Conservation (phyloP, 345 rosid species). For the Acer negundo region DNA sequence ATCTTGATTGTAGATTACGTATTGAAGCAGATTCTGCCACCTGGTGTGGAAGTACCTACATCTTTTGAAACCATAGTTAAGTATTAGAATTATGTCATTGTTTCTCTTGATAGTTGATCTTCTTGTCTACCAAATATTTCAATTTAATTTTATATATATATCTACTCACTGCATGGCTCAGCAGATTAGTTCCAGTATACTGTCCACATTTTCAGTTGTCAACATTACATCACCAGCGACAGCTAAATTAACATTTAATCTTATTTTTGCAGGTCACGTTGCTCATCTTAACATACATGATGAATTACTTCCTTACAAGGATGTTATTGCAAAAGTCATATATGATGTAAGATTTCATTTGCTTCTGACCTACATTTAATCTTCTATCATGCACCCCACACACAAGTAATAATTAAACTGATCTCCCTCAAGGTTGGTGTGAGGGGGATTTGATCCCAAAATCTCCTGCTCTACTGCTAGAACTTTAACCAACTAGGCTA, state of each 20-base stretch:
- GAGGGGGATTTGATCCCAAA: background rate
- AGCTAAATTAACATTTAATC: conserved; percentile 23
- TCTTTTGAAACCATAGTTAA: conserved; percentile 94
- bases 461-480: background rate
- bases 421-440: background rate
- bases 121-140: background rate
- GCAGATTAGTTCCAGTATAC: background rate
- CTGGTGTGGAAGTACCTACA: conserved; percentile 88
- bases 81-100: conserved; percentile 35
- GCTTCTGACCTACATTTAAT: conserved; percentile 18
- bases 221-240: conserved; percentile 8
- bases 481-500: background rate
- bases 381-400: background rate
- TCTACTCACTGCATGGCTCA: background rate
- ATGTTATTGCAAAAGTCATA: conserved; percentile 86
- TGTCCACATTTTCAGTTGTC: background rate
- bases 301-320: conserved; percentile 79
- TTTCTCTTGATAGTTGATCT: conserved; percentile 6
- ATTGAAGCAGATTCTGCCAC: conserved; percentile 85
- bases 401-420: background rate
- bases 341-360: conserved; percentile 64
- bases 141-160: conserved; percentile 5
- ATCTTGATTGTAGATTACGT: conserved; percentile 63
- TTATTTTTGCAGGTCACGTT: conserved; percentile 71
- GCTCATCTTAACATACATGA: conserved; percentile 95